Base-by-base conservation (phyloP, 345 rosid species). In the Limnanthes douglasii region DNA sequence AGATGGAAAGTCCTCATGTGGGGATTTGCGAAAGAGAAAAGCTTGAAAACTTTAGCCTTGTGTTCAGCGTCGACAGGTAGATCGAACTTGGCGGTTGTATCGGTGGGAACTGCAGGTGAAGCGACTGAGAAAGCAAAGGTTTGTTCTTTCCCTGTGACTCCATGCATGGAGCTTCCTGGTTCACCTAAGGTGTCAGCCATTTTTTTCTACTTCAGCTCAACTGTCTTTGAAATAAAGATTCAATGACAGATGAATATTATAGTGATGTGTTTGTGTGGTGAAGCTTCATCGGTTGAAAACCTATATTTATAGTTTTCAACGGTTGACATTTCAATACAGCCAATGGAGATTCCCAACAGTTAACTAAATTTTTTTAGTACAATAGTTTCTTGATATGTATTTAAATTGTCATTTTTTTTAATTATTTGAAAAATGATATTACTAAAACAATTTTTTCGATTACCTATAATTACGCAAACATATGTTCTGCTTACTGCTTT, bases 1-100 rank as follows among this genome's bases (percentile, higher is more conserved):
- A 81, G 69, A 20, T 73, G 94, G 41, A 81, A 76, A 3, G 86
- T 81, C 47, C 78, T 56, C 94, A 76, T 76, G 64, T 76, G 84
- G 24, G 94, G 94, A 0, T 69, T 62, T 1, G 78, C 78, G 0
- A 73, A 45, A 1, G 94, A 81, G 46, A 71, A 62, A 19, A 66
- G 39, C 53, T 76, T 82, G 57, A 71, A 64, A 13, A 54, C 73
- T 20, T 34, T 73, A 3, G 94, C 75, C 37, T 73, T 77, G 55
- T 77, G 79, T 44, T 82, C 94, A 0, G 72, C 36, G 48, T 82
- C 79, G 11, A 82, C 79, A 0, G 90, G 85, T 0, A 74, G 46
- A 7, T 30, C 63, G 35, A 71, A 74, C 23, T 82, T 68, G 15
- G 78, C 83, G 0, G 75, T 50, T 2, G 35, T 39, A 24, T 73